Base-by-base conservation (phyloP, 768 basidiomycete species). In the Tephrocybe sp. region DNA sequence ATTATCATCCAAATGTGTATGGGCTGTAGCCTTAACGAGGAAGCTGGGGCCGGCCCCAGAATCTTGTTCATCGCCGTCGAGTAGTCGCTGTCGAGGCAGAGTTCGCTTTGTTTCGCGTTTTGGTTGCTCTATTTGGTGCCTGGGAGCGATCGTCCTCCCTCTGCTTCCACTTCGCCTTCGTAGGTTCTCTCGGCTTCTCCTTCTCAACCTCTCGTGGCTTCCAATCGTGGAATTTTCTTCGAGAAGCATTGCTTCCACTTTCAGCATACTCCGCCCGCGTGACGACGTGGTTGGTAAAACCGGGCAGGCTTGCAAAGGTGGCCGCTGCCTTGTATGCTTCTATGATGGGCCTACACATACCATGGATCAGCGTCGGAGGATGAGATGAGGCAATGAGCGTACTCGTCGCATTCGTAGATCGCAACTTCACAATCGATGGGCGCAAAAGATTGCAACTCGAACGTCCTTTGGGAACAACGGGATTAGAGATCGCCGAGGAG, bases 201-300 rank as follows among this genome's bases (percentile, higher is more conserved):
- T 64, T 71, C 63, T 71, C 73, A 50, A 61, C 45, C 58, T 68
- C 70, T 34, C 64, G 66, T 28, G 63, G 64, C 60, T 78, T 80
- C 84, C 83, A 83, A 53, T 83, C 80, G 21, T 67, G 73, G 68
- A 94, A 91, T 63, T 88, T 91, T 51, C 85, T 76, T 56, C 90
- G 79, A 52, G 83, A 83, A 50, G 87, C 86, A 53, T 74, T 80
- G 58, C 83, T 87, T 30, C 94, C 94, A 54, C 78, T 79, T 70
- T 98, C 94, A 43, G 81, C 72, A 68, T 96, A 98, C 65, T 98
- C 93, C 42, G 80, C 82, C 38, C 88, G 74, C 3, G 91, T 91
- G 55, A 93, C 81, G 25, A 81, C 76, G 17, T 73, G 70, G 26
- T 73, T 68, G 0, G 71, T 45, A 58, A 88, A 86, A 34, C 73